A percentile compares a stretch with the other conserved stretches of the same genome.
Conservation (phyloP, 2,329 filamentous ascomycete species). For the Phaeosphaeria sp. region DNA sequence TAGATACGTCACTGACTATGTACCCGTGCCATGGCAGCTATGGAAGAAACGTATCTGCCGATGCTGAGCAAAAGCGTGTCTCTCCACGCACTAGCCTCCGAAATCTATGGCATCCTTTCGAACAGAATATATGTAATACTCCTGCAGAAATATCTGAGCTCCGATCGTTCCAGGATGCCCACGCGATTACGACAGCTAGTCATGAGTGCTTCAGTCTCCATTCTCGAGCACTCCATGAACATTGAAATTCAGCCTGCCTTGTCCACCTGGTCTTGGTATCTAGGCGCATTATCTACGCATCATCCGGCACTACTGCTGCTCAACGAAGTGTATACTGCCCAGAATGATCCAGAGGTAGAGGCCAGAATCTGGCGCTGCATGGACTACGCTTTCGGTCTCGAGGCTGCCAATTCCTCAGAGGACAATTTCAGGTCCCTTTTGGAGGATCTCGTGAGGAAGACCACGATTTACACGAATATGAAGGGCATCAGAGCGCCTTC, state of each 20-base stretch:
- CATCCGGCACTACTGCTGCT: conserved; percentile 73
- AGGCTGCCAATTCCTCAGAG: conserved; percentile 57
- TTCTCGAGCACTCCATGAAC: conserved; percentile 62
- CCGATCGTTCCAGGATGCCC: conserved; percentile 58
- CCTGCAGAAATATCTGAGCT: conserved; percentile 70
- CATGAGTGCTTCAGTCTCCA: conserved; percentile 64
- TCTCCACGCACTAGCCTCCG: conserved; percentile 67
- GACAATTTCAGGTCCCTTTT: conserved; percentile 68
- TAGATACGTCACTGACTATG: no score
- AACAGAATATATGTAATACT: conserved; percentile 70
- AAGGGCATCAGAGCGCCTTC: conserved; percentile 64
- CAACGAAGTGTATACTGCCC: conserved; percentile 68
- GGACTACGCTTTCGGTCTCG: conserved; percentile 73
- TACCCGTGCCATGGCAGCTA: no score
- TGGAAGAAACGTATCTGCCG: conserved; percentile 70
- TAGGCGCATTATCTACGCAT: conserved; percentile 74
- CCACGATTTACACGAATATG: conserved; percentile 64
- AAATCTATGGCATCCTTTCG: conserved; percentile 69
- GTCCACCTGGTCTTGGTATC: conserved; percentile 71
- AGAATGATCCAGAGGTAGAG: conserved; percentile 62
- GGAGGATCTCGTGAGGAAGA: conserved; percentile 67
- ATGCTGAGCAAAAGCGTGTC: conserved; percentile 68
- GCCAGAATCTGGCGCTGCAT: conserved; percentile 73
- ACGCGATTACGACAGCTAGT: conserved; percentile 69
- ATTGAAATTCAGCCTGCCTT: conserved; percentile 62